Evolutionary conservation across 1,139 yeast species (phyloP).

Genomic region (Blastobotrys arbuscula): DNA sequence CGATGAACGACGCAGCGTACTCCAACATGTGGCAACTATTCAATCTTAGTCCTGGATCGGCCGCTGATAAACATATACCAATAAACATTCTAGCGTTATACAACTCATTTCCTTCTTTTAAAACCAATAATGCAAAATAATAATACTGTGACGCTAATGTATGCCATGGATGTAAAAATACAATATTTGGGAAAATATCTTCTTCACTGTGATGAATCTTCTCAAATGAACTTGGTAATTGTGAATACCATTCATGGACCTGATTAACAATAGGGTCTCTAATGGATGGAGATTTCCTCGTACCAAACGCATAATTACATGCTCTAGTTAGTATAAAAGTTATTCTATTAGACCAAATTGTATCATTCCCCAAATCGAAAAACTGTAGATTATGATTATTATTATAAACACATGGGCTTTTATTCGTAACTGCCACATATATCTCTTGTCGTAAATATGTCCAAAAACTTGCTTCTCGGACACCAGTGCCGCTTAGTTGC

Average conservation of each 20-base stretch:
- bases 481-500: constrained; percentile 8
- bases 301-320: constrained; percentile 5
- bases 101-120: constrained; percentile 4
- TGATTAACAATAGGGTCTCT: constrained; percentile 5
- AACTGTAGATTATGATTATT: constrained; percentile 3
- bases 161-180: constrained; percentile 7
- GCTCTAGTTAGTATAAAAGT: constrained; percentile 4
- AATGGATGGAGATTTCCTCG: background rate
- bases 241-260: constrained; percentile 3
- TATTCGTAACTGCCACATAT: constrained; percentile 1
- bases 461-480: constrained; percentile 8
- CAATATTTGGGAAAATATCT: background rate
- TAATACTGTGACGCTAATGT: constrained; percentile 6
- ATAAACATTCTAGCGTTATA: background rate
- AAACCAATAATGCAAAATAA: constrained; percentile 2
- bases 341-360: constrained; percentile 9
- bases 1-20: background rate
- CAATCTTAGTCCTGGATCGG: background rate
- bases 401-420: constrained; percentile 2
- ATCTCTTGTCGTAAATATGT: constrained; percentile 9
- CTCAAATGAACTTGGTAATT: background rate
- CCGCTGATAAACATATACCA: constrained; percentile 2
- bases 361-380: constrained; percentile 6
- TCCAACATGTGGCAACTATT: constrained; percentile 4
- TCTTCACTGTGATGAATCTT: background rate